Evolutionary conservation across 2,329 filamentous ascomycete species (phyloP).

Genomic region (Colletotrichum cordylinicola): DNA sequence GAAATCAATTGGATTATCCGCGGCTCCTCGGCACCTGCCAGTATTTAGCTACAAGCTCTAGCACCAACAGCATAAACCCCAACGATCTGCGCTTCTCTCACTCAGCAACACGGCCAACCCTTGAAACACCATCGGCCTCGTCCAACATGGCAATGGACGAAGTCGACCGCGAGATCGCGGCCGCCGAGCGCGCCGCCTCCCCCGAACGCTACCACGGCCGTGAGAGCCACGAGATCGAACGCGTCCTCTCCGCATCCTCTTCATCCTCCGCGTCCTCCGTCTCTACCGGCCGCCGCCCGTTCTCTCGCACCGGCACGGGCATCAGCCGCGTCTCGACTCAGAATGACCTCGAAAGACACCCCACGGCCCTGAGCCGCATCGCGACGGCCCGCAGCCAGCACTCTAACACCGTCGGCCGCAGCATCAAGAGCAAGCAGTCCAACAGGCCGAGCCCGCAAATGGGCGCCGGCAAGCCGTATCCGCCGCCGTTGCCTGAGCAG

Average conservation of each 20-base stretch:
- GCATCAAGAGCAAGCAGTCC: constrained; percentile 53
- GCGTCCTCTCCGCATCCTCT: constrained; percentile 59
- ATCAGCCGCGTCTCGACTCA: constrained; percentile 70
- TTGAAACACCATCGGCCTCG: neutral
- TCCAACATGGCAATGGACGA: constrained; percentile 50
- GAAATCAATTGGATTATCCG: neutral
- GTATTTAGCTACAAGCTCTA: neutral
- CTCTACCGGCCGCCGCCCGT: constrained; percentile 31
- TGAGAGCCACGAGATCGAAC: constrained; percentile 62
- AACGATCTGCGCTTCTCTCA: neutral
- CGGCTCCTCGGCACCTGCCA: neutral
- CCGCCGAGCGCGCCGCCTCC: constrained; percentile 61
- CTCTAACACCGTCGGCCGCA: constrained; percentile 71
- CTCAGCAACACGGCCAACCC: neutral
- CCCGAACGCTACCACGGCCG: constrained; percentile 43
- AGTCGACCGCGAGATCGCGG: constrained; percentile 59
- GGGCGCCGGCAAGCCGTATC: constrained; percentile 77
- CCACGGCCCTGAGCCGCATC: constrained; percentile 74
- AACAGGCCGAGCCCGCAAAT: constrained; percentile 70
- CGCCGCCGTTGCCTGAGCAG: constrained; percentile 70
- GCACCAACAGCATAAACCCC: neutral
- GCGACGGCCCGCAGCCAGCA: constrained; percentile 75
- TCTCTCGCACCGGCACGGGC: constrained; percentile 41
- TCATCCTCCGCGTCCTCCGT: constrained; percentile 55
- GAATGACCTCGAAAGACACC: constrained; percentile 71